Conservation (phyloP, 1,139 yeast genomes). For the Hanseniaspora uvarum region DNA sequence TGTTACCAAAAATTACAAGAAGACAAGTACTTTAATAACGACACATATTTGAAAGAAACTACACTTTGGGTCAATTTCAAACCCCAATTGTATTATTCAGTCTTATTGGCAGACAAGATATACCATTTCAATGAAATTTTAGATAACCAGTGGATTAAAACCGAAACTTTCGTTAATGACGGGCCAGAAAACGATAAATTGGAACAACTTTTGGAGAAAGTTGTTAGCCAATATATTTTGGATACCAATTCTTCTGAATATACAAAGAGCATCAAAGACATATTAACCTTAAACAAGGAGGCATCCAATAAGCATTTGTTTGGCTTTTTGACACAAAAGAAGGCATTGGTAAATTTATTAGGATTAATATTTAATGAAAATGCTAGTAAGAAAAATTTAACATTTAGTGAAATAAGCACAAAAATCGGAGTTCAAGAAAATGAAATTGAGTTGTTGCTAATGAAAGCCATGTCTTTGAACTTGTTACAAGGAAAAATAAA, state of each 20-base stretch:
- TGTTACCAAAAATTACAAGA: conserved; percentile 19
- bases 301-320: conserved; percentile 50
- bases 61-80: conserved; percentile 51
- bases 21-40: conserved; percentile 36
- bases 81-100: conserved; percentile 74
- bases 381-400: conserved; percentile 47
- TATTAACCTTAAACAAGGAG: conserved; percentile 33
- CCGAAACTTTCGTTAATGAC: background rate
- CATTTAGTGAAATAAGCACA: conserved; percentile 63
- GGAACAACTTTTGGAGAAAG: conserved; percentile 18
- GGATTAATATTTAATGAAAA: conserved; percentile 77
- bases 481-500: conserved; percentile 79
- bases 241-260: conserved; percentile 27
- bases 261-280: conserved; percentile 33
- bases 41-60: conserved; percentile 34
- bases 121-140: conserved; percentile 93
- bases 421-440: conserved; percentile 55
- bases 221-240: conserved; percentile 37
- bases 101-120: conserved; percentile 80
- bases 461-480: conserved; percentile 79
- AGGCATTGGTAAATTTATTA: conserved; percentile 81
- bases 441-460: conserved; percentile 78
- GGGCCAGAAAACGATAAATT: conserved; percentile 46
- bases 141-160: conserved; percentile 59
- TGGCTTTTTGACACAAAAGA: conserved; percentile 71